Evolutionary conservation across 169 alveolate genomes (phyloP), one percentile per base, ranked within the genome.

Genomic region (Fabrea salina): DNA sequence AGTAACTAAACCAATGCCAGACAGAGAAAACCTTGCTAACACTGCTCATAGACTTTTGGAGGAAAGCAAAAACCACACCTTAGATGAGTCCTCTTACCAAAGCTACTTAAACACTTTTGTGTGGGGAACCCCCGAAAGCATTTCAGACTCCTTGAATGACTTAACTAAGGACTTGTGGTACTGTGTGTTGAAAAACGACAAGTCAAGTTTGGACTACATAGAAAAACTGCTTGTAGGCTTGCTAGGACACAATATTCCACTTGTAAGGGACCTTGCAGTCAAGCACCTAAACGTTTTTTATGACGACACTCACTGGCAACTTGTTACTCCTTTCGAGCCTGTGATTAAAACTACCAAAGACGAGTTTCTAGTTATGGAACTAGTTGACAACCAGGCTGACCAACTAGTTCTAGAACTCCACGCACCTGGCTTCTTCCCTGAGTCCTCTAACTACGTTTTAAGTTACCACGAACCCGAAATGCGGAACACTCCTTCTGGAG

Each of bases 291-390:
- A 91, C 64, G 86, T 91, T 61, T 85, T 93, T 35, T 90, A 91
- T 75, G 97, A 93, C 82, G 92, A 91, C 68, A 79, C 86, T 33
- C 92, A 90, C 41, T 93, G 96, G 97, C 89, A 93, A 75, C 85
- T 84, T 35, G 75, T 85, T 32, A 64, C 66, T 19, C 92, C 96
- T 22, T 87, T 83, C 43, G 79, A 76, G 22, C 82, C 91, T 37
- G 81, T 78, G 25, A 84, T 89, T 40, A 83, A 80, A 40, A 75
- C 56, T 49, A 78, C n/a, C n/a, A n/a, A n/a, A n/a, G n/a, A 68
- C n/a, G 78, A 68, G 35, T 68, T 68, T 44, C n/a, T 16, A 19
- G 44, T 68, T n/a, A 37, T 39, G 13, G 78, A 68, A 43, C 19
- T 40, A 16, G 7, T 68, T 11, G n/a, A n/a, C n/a, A n/a, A n/a